Conservation (phyloP, 148 eudicot species). For the Polygonum maritimum region DNA sequence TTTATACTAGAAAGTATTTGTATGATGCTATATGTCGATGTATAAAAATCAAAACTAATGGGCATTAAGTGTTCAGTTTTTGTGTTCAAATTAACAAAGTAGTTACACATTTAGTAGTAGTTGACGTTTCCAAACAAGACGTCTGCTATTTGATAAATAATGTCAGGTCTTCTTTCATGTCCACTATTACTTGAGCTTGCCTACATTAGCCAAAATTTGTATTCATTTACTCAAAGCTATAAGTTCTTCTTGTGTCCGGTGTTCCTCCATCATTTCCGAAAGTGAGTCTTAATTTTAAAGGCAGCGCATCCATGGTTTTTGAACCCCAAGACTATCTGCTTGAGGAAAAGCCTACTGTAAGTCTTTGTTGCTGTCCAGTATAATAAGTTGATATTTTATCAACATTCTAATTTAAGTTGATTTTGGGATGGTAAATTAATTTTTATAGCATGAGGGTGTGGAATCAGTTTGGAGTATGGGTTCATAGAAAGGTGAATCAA, state of each 20-base stretch:
- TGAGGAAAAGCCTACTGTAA: conserved; percentile 74
- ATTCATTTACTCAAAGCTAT: not conserved
- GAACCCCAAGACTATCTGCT: conserved; percentile 75
- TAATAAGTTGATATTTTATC: no score
- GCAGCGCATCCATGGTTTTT: conserved; percentile 66
- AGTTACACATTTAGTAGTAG: conserved; percentile 53
- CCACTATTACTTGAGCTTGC: not conserved
- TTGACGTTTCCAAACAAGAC: conserved; percentile 49
- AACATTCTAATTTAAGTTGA: not conserved
- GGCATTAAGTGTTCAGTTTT: not conserved
- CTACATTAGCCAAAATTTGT: not conserved
- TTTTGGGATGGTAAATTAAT: not conserved
- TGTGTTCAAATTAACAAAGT: conserved; percentile 39
- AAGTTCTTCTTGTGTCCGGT: conserved; percentile 23
- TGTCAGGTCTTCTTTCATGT: conserved; percentile 40
- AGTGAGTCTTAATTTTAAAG: conserved; percentile 66
- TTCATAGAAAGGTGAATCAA: conserved; percentile 72
- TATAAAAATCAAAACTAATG: not conserved
- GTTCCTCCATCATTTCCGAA: conserved; percentile 56
- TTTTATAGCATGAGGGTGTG: conserved; percentile 45
- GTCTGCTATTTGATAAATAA: conserved; percentile 52
- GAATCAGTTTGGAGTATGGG: conserved; percentile 90
- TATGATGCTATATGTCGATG: not conserved
- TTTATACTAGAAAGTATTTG: no score
- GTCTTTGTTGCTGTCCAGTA: conserved; percentile 5